These are phyloP conservation scores for Pestalotiopsis sp. DNA, from an alignment of 2,329 filamentous ascomycete species.

Conservation along the genomic window DNA sequence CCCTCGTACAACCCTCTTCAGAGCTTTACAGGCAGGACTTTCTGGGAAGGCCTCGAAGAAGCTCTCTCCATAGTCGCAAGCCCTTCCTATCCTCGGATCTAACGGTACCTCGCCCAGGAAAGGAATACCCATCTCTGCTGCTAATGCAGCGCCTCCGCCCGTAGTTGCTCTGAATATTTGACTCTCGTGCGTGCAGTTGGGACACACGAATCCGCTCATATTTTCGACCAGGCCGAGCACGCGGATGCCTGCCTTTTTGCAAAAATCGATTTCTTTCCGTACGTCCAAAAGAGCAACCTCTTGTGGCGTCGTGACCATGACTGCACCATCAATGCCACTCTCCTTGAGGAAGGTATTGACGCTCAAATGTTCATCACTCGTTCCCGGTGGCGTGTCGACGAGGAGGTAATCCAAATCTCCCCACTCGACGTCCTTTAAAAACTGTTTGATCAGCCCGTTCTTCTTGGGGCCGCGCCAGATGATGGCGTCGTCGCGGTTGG, in stretches of 20 bases:
- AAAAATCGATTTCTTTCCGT: conserved; percentile 97
- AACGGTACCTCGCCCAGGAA: conserved; percentile 90
- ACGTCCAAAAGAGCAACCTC: conserved; percentile 93
- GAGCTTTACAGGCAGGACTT: conserved; percentile 83
- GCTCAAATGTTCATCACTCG: conserved; percentile 91
- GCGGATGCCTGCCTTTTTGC: conserved; percentile 86
- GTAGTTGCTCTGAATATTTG: conserved; percentile 93
- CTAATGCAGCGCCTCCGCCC: conserved; percentile 79
- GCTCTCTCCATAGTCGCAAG: conserved; percentile 96
- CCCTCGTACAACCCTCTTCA: conserved; percentile 77
- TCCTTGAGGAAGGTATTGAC: conserved; percentile 92
- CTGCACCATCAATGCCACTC: conserved; percentile 88
- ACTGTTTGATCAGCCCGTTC: conserved; percentile 97
- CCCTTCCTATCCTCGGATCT: conserved; percentile 93
- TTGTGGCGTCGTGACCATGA: conserved; percentile 92
- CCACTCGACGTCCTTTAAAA: conserved; percentile 97
- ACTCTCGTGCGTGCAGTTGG: conserved; percentile 79
- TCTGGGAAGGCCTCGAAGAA: conserved; percentile 95
- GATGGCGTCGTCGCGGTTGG: conserved; percentile 88
- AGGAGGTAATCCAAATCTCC: conserved; percentile 91
- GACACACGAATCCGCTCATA: conserved; percentile 97
- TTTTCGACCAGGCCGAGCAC: conserved; percentile 94
- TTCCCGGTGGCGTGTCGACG: conserved; percentile 94
- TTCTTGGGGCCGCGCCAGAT: conserved; percentile 99
- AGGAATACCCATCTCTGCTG: conserved; percentile 83